These are phyloP conservation scores for Psilocybe cyanescens DNA, from an alignment of 768 basidiomycete genomes.

Conservation along the genomic window DNA sequence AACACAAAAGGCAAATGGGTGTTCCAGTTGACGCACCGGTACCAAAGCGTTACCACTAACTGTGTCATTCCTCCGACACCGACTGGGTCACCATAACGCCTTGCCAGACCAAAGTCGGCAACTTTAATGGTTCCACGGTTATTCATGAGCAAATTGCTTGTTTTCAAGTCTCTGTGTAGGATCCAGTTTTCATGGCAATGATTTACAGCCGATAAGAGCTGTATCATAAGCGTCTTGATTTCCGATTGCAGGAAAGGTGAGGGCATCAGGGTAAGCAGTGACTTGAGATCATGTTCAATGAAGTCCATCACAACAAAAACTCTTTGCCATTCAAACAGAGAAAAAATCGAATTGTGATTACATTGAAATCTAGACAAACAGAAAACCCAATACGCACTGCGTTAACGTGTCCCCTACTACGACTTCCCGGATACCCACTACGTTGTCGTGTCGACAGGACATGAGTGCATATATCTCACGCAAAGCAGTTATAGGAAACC, in stretches of 20 bases:
- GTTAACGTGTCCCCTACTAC: slow-evolving; percentile 98
- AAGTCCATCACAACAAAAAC: slow-evolving; percentile 99
- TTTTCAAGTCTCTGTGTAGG: slow-evolving; percentile 95
- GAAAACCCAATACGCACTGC: slow-evolving; percentile 73
- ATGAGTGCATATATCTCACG: slow-evolving; percentile 97
- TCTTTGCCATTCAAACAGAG: slow-evolving; percentile 47
- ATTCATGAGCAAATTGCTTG: slow-evolving; percentile 98
- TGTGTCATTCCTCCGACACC: slow-evolving; percentile 98
- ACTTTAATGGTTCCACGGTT: slow-evolving; percentile 99
- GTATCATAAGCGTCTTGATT: slow-evolving; percentile 95
- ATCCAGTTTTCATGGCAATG: slow-evolving; percentile 98
- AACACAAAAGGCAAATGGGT: slow-evolving; percentile 13
- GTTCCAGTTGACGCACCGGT: slow-evolving; percentile 62
- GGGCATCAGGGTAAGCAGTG: slow-evolving; percentile 93
- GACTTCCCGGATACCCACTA: slow-evolving; percentile 95
- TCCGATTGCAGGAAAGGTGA: slow-evolving; percentile 96
- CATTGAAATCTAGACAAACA: slow-evolving; percentile 21
- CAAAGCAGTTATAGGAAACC: slow-evolving; percentile 96
- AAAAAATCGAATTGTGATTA: slow-evolving; percentile 30
- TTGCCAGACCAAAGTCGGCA: slow-evolving; percentile 95
- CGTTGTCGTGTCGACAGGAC: slow-evolving; percentile 93
- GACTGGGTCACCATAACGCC: slow-evolving; percentile 95
- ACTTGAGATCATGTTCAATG: slow-evolving; percentile 99
- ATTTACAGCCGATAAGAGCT: slow-evolving; percentile 89
- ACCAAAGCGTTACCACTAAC: slow-evolving; percentile 98